These are phyloP conservation scores for Cadophora sp. DNA, from an alignment of 2,329 filamentous ascomycete genomes.

Conservation along the genomic window DNA sequence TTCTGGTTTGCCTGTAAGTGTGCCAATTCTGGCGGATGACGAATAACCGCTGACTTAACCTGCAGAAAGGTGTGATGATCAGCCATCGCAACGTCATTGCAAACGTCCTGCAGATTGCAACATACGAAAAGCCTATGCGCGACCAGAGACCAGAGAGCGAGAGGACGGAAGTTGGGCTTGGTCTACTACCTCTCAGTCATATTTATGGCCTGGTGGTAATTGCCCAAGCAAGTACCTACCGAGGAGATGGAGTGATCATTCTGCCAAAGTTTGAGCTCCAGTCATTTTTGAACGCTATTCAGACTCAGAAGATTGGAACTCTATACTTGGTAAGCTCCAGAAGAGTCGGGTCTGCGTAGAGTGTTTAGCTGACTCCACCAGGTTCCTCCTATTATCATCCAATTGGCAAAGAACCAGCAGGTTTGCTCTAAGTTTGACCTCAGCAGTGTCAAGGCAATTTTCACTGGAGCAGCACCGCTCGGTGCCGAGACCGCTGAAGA, in stretches of 20 bases:
- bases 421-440: conserved; percentile 73
- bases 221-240: conserved; percentile 68
- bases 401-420: conserved; percentile 70
- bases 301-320: conserved; percentile 70
- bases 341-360: neutral
- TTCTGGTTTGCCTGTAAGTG: conserved; percentile 66
- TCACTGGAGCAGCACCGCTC: conserved; percentile 80
- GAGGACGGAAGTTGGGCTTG: conserved; percentile 53
- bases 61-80: conserved; percentile 82
- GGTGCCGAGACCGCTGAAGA: conserved; percentile 75
- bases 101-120: conserved; percentile 59
- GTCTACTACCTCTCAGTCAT: conserved; percentile 86
- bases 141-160: conserved; percentile 52
- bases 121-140: conserved; percentile 59
- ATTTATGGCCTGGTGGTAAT: conserved; percentile 81
- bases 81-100: conserved; percentile 83
- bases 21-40: neutral
- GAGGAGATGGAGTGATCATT: conserved; percentile 76
- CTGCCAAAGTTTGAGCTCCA: conserved; percentile 78
- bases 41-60: neutral
- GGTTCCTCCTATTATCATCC: conserved; percentile 84
- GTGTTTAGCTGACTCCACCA: conserved; percentile 39
- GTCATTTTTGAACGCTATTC: conserved; percentile 67
- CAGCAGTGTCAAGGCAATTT: conserved; percentile 68
- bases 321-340: conserved; percentile 65